Base-by-base conservation (phyloP, 495 filamentous ascomycete species). In the Neurospora sp. region DNA sequence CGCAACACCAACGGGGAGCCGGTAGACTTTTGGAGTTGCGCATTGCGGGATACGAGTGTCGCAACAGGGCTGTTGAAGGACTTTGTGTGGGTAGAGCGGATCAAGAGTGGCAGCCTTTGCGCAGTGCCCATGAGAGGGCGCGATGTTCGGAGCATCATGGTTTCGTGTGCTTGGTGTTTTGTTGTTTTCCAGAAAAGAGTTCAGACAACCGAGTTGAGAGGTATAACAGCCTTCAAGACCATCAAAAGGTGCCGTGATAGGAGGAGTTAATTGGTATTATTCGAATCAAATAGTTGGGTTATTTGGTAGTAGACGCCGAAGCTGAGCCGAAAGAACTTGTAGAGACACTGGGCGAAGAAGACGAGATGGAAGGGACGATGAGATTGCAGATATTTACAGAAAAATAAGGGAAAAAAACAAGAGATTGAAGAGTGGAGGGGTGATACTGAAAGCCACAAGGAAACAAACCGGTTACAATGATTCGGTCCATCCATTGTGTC, bases 61-160 rank as follows among this genome's bases (percentile, higher is more conserved):
- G 42, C 71, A 66, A 31, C 31, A 20, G 54, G 54, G 54, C 27
- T 31, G 27, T 62, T 62, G 54, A 62, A 62, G 6, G 54, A 35
- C 54, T 66, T 66, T 35, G 27, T 66, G 27, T 66, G 71, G 6
- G 75, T 38, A 39, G 71, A 62, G 40, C 72, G 74, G 31, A 48
- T 70, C 27, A 72, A 35, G 48, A 76, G 46, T 18, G 59, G 40
- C 38, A 77, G 70, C 71, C 46, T 71, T 38, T 71, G 72, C 35
- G 74, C 59, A 11, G 74, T 41, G 38, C 69, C 44, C 31, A 76
- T 44, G 23, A 78, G 72, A 27, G 76, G 71, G n/a, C 73, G 75
- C 16, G 77, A 41, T 35, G 70, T 74, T 72, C 77, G 75, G 31
- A 78, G 48, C 77, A 78, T 78, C 38, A 42, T 72, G 38, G 35